Evolutionary conservation across 2,329 filamentous ascomycete species (phyloP), one percentile per base, ranked within the genome.

Genomic region (Aspergillus luchuensis): DNA sequence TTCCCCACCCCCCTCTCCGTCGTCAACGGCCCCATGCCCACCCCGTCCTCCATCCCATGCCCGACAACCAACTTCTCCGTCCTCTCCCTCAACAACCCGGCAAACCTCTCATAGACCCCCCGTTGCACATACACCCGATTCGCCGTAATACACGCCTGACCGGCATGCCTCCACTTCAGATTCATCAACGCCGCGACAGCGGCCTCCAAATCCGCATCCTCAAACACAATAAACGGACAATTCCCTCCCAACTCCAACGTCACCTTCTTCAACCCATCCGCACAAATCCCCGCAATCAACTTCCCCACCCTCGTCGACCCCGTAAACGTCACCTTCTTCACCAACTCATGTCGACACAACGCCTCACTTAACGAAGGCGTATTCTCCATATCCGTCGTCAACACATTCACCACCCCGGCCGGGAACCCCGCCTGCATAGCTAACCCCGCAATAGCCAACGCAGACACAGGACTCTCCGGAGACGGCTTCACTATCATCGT

Each of bases 401-500:
- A 71, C 3, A 89, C 84, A 61, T 83, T 87, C 57, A 89, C 79
- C 5, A 85, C 85, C 3, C 86, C 87, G 15, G 83, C 80, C 0
- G 84, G 83, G 60, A 89, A 84, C 0, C 84, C 84, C 3, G 84
- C 84, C 49, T 81, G 74, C 50, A 78, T 74, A 10, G 85, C 85
- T 33, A 88, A 73, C 43, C 78, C 66, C 0, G 70, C 85, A n/a
- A 88, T 70, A 2, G 81, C 79, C 15, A 87, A 72, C 0, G 84
- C 81, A 2, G 83, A 84, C 36, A 88, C 78, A 0, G 86, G 85
- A 1, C 85, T 87, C 72, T 91, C 89, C 0, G 89, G 89, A 4
- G 86, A 88, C 2, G 89, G 87, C 76, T 91, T 91, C 15, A 86
- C 81, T 30, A 93, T 81, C 86, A 93, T 91, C 1, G 89, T 88